A percentile compares a stretch with the other conserved stretches of the same genome.
These are phyloP conservation scores for Saccharomycopsis sp. DNA, from an alignment of 805 yeast species.

Conservation along the genomic window DNA sequence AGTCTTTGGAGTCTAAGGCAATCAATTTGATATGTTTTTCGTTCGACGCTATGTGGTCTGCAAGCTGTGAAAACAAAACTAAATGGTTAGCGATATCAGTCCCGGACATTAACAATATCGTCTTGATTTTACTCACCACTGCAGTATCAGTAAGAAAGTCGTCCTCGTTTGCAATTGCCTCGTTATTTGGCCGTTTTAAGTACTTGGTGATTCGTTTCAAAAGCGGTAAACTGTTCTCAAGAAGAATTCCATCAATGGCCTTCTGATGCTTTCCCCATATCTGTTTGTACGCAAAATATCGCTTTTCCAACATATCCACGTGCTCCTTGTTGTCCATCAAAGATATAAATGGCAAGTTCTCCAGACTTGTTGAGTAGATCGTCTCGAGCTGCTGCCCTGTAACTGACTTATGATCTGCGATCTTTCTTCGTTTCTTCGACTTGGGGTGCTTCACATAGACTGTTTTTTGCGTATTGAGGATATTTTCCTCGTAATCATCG, in stretches of 20 bases:
- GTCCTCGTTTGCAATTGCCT: background rate
- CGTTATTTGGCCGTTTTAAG: background rate
- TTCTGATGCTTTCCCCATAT: background rate
- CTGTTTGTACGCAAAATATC: background rate
- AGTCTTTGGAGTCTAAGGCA: constrained; percentile 14
- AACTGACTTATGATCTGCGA: background rate
- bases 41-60: background rate
- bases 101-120: constrained; percentile 15
- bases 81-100: constrained; percentile 16
- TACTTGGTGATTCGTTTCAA: background rate
- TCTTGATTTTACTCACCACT: constrained; percentile 5
- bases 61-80: constrained; percentile 5
- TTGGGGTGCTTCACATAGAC: constrained; percentile 8
- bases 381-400: background rate
- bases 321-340: background rate
- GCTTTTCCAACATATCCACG: background rate
- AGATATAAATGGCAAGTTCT: background rate
- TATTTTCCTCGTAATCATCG: constrained; percentile 1
- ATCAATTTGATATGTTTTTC: constrained; percentile 9
- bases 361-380: background rate
- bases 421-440: background rate
- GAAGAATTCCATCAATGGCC: background rate
- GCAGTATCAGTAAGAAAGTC: background rate
- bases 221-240: background rate
- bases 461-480: constrained; percentile 9